Evolutionary conservation across 177 flowering plant genomes (phyloP).

Genomic region (Telopea speciosissima): DNA sequence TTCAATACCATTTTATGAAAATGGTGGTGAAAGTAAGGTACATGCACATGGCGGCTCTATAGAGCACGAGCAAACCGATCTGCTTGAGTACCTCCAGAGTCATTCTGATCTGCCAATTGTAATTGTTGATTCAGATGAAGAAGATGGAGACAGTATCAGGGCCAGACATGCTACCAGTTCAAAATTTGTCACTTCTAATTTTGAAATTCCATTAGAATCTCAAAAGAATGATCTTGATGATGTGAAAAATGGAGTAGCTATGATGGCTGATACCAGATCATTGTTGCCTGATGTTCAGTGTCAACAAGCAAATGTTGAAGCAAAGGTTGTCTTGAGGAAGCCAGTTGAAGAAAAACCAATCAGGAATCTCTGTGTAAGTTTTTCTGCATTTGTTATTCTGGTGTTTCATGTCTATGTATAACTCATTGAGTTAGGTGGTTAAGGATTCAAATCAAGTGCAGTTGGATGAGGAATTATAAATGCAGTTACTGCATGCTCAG

Average conservation of each 20-base stretch:
- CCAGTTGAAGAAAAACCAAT: slow-evolving; percentile 2
- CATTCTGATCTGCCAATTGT: slow-evolving; percentile 1
- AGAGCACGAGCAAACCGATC: neutral
- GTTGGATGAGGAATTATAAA: neutral
- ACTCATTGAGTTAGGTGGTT: neutral
- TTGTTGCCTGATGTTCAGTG: neutral
- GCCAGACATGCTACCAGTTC: neutral
- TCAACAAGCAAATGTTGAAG: slow-evolving; percentile 7
- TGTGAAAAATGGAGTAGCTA: too few species aligned
- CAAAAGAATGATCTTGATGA: too few species aligned
- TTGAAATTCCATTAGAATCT: neutral
- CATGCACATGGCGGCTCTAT: slow-evolving; percentile 1
- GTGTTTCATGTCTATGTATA: slow-evolving; percentile 1
- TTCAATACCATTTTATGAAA: too few species aligned
- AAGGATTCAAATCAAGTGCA: neutral
- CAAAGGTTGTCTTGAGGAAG: slow-evolving; percentile 17
- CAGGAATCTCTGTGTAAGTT: slow-evolving; percentile 11
- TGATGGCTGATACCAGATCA: neutral
- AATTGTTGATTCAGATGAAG: slow-evolving; percentile 26
- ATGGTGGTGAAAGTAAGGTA: neutral
- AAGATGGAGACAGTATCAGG: slow-evolving; percentile 1
- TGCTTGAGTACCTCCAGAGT: neutral
- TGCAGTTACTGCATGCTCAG: neutral
- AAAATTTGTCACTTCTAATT: too few species aligned
- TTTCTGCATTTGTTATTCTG: slow-evolving; percentile 5